Percentiles rank a stretch among this genome's conserved stretches.
Conservation (phyloP, 2,329 filamentous ascomycete genomes). For the Xylariaceae sp. region DNA sequence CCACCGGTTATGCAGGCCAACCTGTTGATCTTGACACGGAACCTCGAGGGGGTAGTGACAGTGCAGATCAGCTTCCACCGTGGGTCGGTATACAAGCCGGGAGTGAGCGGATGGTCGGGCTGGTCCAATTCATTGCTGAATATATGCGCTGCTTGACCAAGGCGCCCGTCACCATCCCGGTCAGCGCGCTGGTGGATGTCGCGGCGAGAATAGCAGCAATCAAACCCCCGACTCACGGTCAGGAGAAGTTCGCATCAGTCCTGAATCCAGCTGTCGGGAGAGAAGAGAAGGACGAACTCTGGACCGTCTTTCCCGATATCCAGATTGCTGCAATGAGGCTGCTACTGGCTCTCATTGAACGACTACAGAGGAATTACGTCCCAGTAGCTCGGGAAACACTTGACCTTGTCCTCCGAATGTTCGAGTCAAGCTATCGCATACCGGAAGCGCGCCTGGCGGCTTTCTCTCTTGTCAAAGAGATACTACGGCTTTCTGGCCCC, state of each 20-base stretch:
- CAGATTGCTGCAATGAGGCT: constrained; percentile 65
- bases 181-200: constrained; percentile 62
- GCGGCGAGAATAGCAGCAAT: constrained; percentile 64
- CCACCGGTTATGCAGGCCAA: constrained; percentile 40
- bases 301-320: constrained; percentile 63
- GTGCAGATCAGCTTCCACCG: constrained; percentile 45
- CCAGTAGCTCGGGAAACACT: constrained; percentile 57
- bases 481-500: constrained; percentile 57
- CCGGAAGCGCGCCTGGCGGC: constrained; percentile 49
- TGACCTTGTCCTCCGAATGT: constrained; percentile 66
- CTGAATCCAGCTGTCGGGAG: constrained; percentile 66
- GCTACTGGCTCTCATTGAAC: constrained; percentile 46
- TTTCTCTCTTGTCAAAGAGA: constrained; percentile 50
- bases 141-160: constrained; percentile 60
- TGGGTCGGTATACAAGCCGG: constrained; percentile 76
- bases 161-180: constrained; percentile 55
- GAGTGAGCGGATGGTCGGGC: constrained; percentile 56
- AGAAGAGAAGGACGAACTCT: constrained; percentile 76
- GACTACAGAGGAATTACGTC: constrained; percentile 50
- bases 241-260: constrained; percentile 39
- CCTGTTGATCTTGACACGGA: constrained; percentile 37
- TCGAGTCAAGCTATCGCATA: constrained; percentile 48
- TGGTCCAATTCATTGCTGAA: constrained; percentile 58
- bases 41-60: constrained; percentile 38
- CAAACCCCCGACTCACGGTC: constrained; percentile 40